Conservation (phyloP, 176 grass and related monocot genomes). For the Themeda triandra region DNA sequence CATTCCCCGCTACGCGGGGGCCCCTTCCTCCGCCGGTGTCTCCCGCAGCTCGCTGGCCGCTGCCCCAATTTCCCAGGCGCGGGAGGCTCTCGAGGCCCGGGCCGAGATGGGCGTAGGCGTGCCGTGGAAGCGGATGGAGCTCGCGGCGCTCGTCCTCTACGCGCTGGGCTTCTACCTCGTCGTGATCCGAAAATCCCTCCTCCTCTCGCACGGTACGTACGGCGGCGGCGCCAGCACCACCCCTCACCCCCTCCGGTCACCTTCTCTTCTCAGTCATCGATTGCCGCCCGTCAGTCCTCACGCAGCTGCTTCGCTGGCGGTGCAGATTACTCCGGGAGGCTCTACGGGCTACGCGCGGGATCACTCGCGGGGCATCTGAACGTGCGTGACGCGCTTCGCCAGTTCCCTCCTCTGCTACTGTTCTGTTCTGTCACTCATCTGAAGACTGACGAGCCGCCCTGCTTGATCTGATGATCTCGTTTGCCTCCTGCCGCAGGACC, state of each 20-base stretch:
- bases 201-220: conserved; percentile 52
- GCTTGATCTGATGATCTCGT: conserved; percentile 16
- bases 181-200: conserved; percentile 60
- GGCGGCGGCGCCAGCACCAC: not conserved
- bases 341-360: conserved; percentile 54
- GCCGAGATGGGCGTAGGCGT: conserved; percentile 19
- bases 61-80: not conserved
- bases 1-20: not conserved
- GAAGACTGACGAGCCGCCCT: not conserved
- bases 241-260: not conserved
- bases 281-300: not conserved
- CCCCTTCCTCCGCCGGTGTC: not conserved
- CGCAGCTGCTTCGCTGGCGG: not conserved
- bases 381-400: conserved; percentile 23
- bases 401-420: not conserved
- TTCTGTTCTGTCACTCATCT: not conserved
- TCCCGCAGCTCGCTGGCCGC: not conserved
- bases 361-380: conserved; percentile 56
- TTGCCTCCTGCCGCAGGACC: conserved; percentile 37
- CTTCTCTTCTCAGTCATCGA: not conserved
- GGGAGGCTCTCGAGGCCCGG: not conserved
- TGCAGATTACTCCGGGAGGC: conserved; percentile 63
- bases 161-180: conserved; percentile 59
- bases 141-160: conserved; percentile 50
- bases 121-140: conserved; percentile 57